phyloP scores from a whole-genome alignment of 2,329 filamentous ascomycete genomes.

The Nectriaceae sp. region DNA sequence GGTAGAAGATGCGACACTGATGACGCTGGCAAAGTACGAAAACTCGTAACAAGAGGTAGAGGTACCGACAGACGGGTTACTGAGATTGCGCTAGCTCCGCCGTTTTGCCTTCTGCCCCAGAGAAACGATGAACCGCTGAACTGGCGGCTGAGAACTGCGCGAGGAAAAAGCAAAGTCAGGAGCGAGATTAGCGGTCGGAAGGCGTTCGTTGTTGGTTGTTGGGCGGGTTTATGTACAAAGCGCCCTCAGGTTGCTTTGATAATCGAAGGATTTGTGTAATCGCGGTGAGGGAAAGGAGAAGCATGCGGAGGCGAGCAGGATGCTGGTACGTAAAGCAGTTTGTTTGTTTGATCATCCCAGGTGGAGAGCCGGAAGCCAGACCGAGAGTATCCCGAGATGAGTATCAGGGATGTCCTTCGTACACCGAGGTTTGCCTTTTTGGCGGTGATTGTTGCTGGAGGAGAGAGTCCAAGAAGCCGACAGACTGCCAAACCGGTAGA shows the following conservation, averaged over 20 bases:
- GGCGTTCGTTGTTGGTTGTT: neutral
- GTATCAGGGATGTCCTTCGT: neutral
- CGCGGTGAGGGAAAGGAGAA: neutral
- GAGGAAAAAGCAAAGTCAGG: neutral
- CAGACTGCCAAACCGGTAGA: too few species aligned
- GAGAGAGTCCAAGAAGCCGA: neutral
- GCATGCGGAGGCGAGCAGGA: too few species aligned
- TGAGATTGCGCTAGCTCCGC: neutral
- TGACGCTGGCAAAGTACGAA: neutral
- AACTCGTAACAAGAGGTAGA: neutral
- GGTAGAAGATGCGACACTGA: neutral
- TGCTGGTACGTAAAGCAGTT: neutral
- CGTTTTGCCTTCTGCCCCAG: neutral
- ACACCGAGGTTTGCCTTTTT: neutral
- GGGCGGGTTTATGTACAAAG: neutral
- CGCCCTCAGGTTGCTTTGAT: too few species aligned
- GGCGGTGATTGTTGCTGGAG: neutral
- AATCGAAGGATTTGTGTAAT: neutral
- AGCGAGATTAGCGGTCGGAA: neutral
- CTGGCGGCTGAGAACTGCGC: too few species aligned
- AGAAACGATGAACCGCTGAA: neutral
- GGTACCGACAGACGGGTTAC: neutral
- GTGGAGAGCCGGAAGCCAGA: neutral
- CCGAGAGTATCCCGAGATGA: neutral
- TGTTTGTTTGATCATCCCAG: neutral